Base-by-base conservation (phyloP, 495 filamentous ascomycete species). In the Extremus antarcticus region DNA sequence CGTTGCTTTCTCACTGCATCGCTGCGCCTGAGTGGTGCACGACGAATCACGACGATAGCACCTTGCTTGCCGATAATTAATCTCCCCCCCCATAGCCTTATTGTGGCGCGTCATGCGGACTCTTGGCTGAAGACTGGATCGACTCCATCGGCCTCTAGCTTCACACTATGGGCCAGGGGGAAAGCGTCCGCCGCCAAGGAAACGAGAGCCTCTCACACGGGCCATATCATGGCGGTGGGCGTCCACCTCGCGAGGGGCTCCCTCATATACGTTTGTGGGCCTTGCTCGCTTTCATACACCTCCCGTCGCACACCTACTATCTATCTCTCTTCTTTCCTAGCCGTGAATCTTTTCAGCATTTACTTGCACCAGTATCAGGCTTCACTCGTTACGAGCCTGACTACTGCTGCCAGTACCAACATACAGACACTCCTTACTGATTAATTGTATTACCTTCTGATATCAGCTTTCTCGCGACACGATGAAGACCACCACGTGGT, bases 371-470 rank as follows among this genome's bases (percentile, higher is more conserved):
- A 3, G 54, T 29, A 29, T 19, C n/a, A 19, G 57, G 52, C 57
- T 52, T 59, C 57, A 59, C 47, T 59, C 57, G 58, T 55, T 59
- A 59, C 57, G 57, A 45, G 57, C 52, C 51, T 46, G 43, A 47
- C 20, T 45, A 17, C 49, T 40, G 23, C 20, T 20, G 4, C 9
- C 10, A 19, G 8, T 9, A 16, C 3, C 21, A 15, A 35, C 4
- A 4, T 40, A 43, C 50, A 58, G 41, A 53, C 56, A 23, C 15
- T 53, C 55, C 24, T 43, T 54, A 48, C 22, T 9, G 29, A 35
- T 35, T 35, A 35, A 35, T 35, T 7, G 29, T 35, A 35, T 35
- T 35, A 7, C 29, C 13, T 35, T 35, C 29, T 35, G 29, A 35
- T 35, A 35, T 35, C 13, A 13, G 29, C n/a, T 35, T 35, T 7